Evolutionary conservation across 331 rosid species (phyloP).

Genomic region (Rhamnella rubrinervis): DNA sequence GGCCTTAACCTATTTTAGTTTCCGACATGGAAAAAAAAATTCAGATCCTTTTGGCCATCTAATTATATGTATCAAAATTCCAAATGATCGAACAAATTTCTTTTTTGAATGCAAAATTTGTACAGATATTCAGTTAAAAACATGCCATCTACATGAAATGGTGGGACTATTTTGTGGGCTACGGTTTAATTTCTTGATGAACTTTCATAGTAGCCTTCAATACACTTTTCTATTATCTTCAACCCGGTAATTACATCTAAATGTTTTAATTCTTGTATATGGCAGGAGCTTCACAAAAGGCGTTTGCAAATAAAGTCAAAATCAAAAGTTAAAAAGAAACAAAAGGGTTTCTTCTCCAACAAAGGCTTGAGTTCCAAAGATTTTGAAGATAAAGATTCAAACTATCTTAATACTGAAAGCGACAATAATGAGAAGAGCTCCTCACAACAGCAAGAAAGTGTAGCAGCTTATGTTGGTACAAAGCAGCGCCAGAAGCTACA

Average conservation of each 20-base stretch:
- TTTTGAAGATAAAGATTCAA: slow-evolving; percentile 30
- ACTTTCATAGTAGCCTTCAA: not conserved
- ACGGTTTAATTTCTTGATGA: not conserved
- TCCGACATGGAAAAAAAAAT: no score
- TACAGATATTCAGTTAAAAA: no score
- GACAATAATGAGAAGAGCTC: slow-evolving; percentile 24
- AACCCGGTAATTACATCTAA: not conserved
- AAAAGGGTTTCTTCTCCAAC: slow-evolving; percentile 44
- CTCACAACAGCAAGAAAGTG: slow-evolving; percentile 21
- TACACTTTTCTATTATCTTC: not conserved
- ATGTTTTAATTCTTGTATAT: not conserved
- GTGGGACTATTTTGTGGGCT: not conserved
- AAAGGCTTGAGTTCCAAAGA: slow-evolving; percentile 17
- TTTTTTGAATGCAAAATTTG: not conserved
- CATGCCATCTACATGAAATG: not conserved
- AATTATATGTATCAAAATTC: not conserved
- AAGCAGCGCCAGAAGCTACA: slow-evolving; percentile 59
- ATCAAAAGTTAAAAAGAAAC: slow-evolving; percentile 47
- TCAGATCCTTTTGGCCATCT: not conserved
- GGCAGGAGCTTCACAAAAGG: slow-evolving; percentile 67
- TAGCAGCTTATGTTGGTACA: slow-evolving; percentile 19
- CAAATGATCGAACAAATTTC: not conserved
- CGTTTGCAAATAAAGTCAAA: slow-evolving; percentile 73
- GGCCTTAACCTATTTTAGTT: no score
- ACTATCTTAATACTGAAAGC: slow-evolving; percentile 19